Conservation (phyloP, 2,329 filamentous ascomycete genomes). For the Penicillium glabrum region DNA sequence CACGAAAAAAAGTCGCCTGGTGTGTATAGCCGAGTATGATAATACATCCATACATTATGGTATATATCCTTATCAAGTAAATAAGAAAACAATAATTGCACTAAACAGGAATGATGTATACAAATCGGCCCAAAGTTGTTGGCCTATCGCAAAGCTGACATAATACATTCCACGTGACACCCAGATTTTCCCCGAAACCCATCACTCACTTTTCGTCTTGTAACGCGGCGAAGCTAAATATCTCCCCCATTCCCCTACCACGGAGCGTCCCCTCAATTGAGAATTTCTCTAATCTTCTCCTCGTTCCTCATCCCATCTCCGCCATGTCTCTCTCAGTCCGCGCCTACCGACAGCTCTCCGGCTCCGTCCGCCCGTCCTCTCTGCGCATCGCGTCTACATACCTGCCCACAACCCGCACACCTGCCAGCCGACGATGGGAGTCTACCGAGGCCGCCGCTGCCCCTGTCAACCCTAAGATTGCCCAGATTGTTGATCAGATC, state of each 20-base stretch:
- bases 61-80: background rate
- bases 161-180: conserved; percentile 28
- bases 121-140: background rate
- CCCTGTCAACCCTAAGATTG: conserved; percentile 81
- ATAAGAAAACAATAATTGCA: background rate
- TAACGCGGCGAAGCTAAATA: conserved; percentile 19
- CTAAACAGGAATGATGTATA: background rate
- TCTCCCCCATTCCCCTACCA: conserved; percentile 15
- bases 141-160: background rate
- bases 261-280: conserved; percentile 4
- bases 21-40: conserved; percentile 25
- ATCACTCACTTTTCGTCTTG: conserved; percentile 28
- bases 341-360: conserved; percentile 42
- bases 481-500: conserved; percentile 95
- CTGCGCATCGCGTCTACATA: conserved; percentile 42
- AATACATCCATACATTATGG: conserved; percentile 20
- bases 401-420: conserved; percentile 35
- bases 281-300: conserved; percentile 8
- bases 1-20: conserved; percentile 28
- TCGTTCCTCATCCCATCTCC: conserved; percentile 6
- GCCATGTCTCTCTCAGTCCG: conserved; percentile 45
- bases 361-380: conserved; percentile 41
- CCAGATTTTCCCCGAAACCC: conserved; percentile 35
- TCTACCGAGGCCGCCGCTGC: conserved; percentile 69
- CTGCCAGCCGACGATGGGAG: conserved; percentile 74